These are phyloP conservation scores for Lachnellula hyalina DNA, from an alignment of 2,329 filamentous ascomycete genomes.

Conservation along the genomic window DNA sequence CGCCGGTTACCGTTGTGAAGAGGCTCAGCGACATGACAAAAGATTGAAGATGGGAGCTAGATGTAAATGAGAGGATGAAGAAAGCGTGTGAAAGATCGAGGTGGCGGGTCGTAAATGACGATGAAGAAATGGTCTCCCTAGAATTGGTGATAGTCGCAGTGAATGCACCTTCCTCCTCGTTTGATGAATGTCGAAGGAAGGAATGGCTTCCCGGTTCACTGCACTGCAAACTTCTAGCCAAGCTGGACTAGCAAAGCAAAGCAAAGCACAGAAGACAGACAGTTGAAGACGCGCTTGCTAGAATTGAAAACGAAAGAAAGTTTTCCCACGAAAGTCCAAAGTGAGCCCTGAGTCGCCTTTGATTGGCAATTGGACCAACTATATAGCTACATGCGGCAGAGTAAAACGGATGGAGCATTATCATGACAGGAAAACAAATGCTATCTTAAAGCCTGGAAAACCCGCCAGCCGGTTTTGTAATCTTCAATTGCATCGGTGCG, in stretches of 20 bases:
- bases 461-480: slow-evolving; percentile 23
- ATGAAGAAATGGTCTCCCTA: too few relatives aligned
- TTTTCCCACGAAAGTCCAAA: too few relatives aligned
- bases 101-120: too few relatives aligned
- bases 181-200: neutral
- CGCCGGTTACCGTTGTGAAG: slow-evolving; percentile 9
- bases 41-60: neutral
- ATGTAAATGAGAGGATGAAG: neutral
- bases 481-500: slow-evolving; percentile 23
- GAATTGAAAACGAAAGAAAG: too few relatives aligned
- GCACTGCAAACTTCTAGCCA: too few relatives aligned
- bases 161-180: neutral
- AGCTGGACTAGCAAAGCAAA: too few relatives aligned
- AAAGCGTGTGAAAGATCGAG: neutral
- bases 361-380: too few relatives aligned
- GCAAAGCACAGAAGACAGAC: too few relatives aligned
- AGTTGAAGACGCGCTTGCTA: too few relatives aligned
- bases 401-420: too few relatives aligned
- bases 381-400: too few relatives aligned
- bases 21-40: neutral
- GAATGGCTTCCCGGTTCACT: neutral
- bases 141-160: neutral
- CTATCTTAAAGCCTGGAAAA: slow-evolving; percentile 21
- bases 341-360: too few relatives aligned
- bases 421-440: neutral